Conservation (phyloP, 2,329 filamentous ascomycete species). For the Amphichorda felina region DNA sequence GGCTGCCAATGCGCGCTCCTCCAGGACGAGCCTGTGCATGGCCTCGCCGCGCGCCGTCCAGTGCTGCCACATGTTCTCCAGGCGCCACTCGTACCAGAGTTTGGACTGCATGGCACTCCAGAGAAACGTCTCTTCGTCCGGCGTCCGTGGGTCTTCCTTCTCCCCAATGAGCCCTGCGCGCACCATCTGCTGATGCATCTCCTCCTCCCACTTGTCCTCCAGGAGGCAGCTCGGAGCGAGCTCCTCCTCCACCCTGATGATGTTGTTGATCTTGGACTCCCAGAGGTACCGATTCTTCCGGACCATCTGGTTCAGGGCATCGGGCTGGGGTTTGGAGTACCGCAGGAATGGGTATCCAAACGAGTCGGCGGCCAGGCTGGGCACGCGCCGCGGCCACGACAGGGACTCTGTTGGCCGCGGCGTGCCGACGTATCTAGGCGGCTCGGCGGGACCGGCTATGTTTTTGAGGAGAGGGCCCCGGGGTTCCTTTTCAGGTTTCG, state of each 20-base stretch:
- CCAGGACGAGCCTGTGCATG: constrained; percentile 26
- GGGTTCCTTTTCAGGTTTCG: constrained; percentile 3
- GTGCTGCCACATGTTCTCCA: constrained; percentile 21
- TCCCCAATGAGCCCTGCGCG: neutral
- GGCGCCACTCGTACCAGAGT: constrained; percentile 17
- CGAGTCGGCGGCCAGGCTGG: constrained; percentile 39
- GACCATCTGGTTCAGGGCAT: constrained; percentile 44
- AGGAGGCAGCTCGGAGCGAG: constrained; percentile 12
- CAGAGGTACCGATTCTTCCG: constrained; percentile 34
- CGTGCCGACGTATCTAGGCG: constrained; percentile 34
- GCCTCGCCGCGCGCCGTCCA: constrained; percentile 27
- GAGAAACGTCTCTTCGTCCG: constrained; percentile 13
- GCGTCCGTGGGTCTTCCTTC: neutral
- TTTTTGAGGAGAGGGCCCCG: constrained; percentile 20
- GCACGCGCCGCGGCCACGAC: constrained; percentile 29
- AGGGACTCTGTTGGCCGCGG: constrained; percentile 38
- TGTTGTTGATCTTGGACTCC: constrained; percentile 23
- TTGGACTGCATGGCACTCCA: constrained; percentile 16
- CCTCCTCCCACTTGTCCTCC: constrained; percentile 38
- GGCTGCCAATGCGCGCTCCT: constrained; percentile 14
- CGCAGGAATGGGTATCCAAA: constrained; percentile 53
- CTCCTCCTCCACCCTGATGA: constrained; percentile 27
- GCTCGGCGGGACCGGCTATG: constrained; percentile 17
- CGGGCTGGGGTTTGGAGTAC: constrained; percentile 52
- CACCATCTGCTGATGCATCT: neutral